Conservation (phyloP, 2,329 filamentous ascomycete genomes). For the Botrytis galanthina region DNA sequence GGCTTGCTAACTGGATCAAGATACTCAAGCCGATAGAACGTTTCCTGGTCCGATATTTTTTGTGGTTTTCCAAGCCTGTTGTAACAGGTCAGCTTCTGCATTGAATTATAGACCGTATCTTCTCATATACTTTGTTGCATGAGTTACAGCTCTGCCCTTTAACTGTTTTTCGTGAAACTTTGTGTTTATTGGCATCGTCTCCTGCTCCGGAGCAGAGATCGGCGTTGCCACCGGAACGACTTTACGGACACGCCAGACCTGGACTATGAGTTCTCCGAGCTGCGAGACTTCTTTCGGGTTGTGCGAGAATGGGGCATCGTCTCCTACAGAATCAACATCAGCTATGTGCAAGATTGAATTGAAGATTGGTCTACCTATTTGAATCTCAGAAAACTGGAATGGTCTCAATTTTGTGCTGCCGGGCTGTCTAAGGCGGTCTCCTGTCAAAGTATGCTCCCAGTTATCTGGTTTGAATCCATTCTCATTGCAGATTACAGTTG, state of each 20-base stretch:
- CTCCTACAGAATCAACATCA: neutral
- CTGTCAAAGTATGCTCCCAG: neutral
- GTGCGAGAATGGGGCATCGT: neutral
- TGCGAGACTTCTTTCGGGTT: neutral
- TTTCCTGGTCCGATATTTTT: neutral
- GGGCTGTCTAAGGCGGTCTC: neutral
- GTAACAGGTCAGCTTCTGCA: neutral
- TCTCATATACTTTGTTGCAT: slow-evolving; percentile 11
- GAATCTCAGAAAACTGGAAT: slow-evolving; percentile 12
- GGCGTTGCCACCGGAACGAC: neutral
- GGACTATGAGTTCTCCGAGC: slow-evolving; percentile 17
- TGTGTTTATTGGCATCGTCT: neutral
- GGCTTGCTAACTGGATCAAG: slow-evolving; percentile 14
- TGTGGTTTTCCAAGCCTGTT: slow-evolving; percentile 3
- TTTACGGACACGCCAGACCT: slow-evolving; percentile 18
- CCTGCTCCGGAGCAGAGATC: neutral
- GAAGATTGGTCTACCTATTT: neutral
- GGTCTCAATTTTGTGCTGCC: neutral
- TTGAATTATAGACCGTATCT: neutral
- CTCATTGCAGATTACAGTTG: slow-evolving; percentile 6
- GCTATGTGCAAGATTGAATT: neutral
- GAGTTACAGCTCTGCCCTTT: slow-evolving; percentile 12
- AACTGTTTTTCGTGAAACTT: slow-evolving; percentile 9
- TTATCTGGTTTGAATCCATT: slow-evolving; percentile 10
- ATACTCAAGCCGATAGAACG: slow-evolving; percentile 15